Percentiles rank a stretch among this genome's conserved stretches.
Evolutionary conservation across 768 basidiomycete genomes (phyloP).

Genomic region (Leccinum uliginosum): DNA sequence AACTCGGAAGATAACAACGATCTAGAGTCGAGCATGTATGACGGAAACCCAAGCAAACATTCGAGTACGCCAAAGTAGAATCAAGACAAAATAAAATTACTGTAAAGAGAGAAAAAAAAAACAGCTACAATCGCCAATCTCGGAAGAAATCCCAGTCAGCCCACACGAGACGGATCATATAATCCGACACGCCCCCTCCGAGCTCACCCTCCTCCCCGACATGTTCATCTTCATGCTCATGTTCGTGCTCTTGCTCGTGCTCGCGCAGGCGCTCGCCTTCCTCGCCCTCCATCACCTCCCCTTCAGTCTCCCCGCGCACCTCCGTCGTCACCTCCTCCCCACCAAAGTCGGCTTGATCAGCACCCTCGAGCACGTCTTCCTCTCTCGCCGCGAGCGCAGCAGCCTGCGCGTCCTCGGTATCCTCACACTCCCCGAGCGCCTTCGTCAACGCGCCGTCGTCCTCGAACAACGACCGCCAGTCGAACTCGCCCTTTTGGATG

Average conservation of each 20-base stretch:
- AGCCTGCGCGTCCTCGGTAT: slow-evolving; percentile 81
- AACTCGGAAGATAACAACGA: not conserved
- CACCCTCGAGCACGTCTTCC: slow-evolving; percentile 67
- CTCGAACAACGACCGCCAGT: slow-evolving; percentile 82
- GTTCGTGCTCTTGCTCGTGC: not conserved
- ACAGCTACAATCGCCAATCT: slow-evolving; percentile 58
- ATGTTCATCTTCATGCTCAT: slow-evolving; percentile 24
- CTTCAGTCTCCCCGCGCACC: slow-evolving; percentile 28
- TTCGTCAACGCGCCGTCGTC: slow-evolving; percentile 60
- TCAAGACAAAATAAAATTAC: not conserved
- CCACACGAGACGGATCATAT: slow-evolving; percentile 71
- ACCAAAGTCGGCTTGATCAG: slow-evolving; percentile 77
- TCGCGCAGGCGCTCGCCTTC: slow-evolving; percentile 29
- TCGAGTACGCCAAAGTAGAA: no score
- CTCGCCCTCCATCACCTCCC: slow-evolving; percentile 36
- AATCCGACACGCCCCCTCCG: slow-evolving; percentile 76
- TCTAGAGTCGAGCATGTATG: not conserved
- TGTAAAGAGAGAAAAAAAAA: not conserved
- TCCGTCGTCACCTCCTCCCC: slow-evolving; percentile 35
- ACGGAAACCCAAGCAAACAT: not conserved
- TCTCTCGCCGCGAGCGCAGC: slow-evolving; percentile 74
- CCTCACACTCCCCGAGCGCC: slow-evolving; percentile 83
- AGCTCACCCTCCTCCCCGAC: slow-evolving; percentile 43
- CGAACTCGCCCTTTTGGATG: slow-evolving; percentile 91
- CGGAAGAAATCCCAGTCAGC: slow-evolving; percentile 65